phyloP scores from a whole-genome alignment of 2,329 filamentous ascomycete species.

The Fusarium oligoseptatum region DNA sequence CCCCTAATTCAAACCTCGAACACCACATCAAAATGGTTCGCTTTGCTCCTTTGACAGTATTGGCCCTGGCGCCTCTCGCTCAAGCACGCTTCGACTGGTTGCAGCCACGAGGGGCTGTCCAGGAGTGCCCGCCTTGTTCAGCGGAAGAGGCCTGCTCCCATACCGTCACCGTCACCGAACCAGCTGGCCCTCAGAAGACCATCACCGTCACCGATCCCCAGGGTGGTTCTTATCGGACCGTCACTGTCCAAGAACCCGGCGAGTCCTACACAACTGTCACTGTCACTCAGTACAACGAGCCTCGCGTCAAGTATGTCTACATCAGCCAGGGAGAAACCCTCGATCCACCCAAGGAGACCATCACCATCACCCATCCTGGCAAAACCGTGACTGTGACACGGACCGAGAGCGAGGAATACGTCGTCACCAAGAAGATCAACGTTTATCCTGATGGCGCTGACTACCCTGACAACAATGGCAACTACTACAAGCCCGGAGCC shows the following conservation, averaged over 20 bases:
- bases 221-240: conserved; percentile 25
- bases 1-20: neutral
- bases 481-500: conserved; percentile 17
- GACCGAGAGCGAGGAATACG: conserved; percentile 37
- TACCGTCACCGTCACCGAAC: conserved; percentile 48
- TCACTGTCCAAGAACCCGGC: conserved; percentile 33
- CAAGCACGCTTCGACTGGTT: conserved; percentile 45
- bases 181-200: conserved; percentile 27
- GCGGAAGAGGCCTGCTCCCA: conserved; percentile 23
- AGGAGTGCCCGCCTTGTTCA: conserved; percentile 50
- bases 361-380: conserved; percentile 44
- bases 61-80: conserved; percentile 45
- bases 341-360: conserved; percentile 42
- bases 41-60: conserved; percentile 40
- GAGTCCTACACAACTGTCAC: conserved; percentile 30
- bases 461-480: conserved; percentile 10
- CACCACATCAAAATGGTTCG: conserved; percentile 43
- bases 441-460: conserved; percentile 17
- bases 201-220: conserved; percentile 35
- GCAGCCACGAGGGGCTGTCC: conserved; percentile 29
- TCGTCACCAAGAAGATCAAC: conserved; percentile 40
- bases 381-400: conserved; percentile 43
- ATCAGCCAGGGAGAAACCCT: conserved; percentile 35
- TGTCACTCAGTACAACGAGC: conserved; percentile 28
- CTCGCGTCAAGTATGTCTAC: conserved; percentile 35